Percentiles rank a stretch among this genome's conserved stretches.
These are phyloP conservation scores for Aspergillus leporis DNA, from an alignment of 495 filamentous ascomycete species.

Conservation along the genomic window DNA sequence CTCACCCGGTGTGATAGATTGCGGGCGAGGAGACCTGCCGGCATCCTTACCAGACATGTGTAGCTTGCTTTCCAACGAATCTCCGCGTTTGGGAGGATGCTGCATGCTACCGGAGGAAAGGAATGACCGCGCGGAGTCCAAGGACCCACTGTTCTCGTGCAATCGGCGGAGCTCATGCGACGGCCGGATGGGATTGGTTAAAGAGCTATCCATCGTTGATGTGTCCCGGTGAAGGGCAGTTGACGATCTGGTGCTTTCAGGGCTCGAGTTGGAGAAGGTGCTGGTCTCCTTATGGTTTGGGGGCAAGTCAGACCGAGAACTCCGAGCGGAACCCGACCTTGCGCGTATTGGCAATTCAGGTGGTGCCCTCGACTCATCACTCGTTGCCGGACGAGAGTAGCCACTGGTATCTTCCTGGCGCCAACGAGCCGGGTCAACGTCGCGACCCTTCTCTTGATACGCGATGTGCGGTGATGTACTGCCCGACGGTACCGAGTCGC, in stretches of 20 bases:
- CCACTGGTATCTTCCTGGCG: conserved; percentile 37
- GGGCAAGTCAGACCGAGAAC: conserved; percentile 60
- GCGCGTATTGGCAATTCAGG: conserved; percentile 54
- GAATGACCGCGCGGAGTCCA: conserved; percentile 39
- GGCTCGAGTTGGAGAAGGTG: conserved; percentile 38
- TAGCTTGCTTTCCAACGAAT: conserved; percentile 51
- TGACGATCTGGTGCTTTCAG: conserved; percentile 33
- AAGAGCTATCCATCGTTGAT: conserved; percentile 21
- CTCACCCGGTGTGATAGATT: conserved; percentile 17
- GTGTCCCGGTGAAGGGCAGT: conserved; percentile 29
- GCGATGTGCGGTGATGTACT: conserved; percentile 79
- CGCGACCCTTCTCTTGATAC: conserved; percentile 80
- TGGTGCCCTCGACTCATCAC: conserved; percentile 49
- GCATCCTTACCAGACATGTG: conserved; percentile 39
- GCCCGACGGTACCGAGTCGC: conserved; percentile 23
- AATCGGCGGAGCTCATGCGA: conserved; percentile 41
- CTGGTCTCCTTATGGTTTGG: conserved; percentile 30
- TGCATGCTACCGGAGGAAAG: conserved; percentile 27
- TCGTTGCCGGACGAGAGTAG: not conserved
- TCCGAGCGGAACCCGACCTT: conserved; percentile 60
- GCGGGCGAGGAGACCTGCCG: conserved; percentile 28
- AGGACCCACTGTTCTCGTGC: conserved; percentile 37
- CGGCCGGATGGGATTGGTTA: conserved; percentile 34
- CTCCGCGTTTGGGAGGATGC: conserved; percentile 54
- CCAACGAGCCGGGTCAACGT: conserved; percentile 40